Evolutionary conservation across 306 rosid species (phyloP).

Genomic region (Ormosia semicastrata): DNA sequence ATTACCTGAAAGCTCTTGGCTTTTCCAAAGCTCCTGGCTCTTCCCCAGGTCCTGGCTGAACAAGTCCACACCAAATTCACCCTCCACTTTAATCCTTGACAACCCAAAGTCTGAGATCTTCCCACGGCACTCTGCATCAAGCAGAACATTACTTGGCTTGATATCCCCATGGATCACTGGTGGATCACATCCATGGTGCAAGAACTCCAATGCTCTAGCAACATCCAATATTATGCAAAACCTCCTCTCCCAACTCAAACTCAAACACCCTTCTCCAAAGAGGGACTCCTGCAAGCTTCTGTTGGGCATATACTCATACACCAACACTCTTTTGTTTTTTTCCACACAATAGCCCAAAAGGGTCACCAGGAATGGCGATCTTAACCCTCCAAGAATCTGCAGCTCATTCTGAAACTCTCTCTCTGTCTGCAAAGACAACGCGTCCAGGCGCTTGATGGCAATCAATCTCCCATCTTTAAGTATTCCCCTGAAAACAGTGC

Average conservation of each 20-base stretch:
- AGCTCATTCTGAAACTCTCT: slow-evolving; percentile 93
- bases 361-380: slow-evolving; percentile 79
- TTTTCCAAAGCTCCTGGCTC: slow-evolving; percentile 74
- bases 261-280: slow-evolving; percentile 60
- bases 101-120: slow-evolving; percentile 85
- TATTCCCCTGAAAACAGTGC: slow-evolving; percentile 84
- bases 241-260: slow-evolving; percentile 85
- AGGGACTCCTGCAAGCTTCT: slow-evolving; percentile 88
- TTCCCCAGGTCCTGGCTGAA: slow-evolving; percentile 89
- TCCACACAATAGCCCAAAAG: slow-evolving; percentile 91
- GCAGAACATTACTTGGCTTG: slow-evolving; percentile 90
- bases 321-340: slow-evolving; percentile 67
- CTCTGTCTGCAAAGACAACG: slow-evolving; percentile 69
- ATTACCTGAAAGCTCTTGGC: slow-evolving; percentile 87
- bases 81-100: slow-evolving; percentile 91
- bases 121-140: slow-evolving; percentile 63
- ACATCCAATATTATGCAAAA: slow-evolving; percentile 72
- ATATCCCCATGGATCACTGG: slow-evolving; percentile 95
- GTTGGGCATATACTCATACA: slow-evolving; percentile 86
- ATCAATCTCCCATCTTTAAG: slow-evolving; percentile 69
- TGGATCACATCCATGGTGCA: slow-evolving; percentile 90
- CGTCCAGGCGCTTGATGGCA: slow-evolving; percentile 74
- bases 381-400: slow-evolving; percentile 88
- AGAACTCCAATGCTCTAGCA: slow-evolving; percentile 80
- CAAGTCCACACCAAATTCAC: slow-evolving; percentile 81